phyloP scores from a whole-genome alignment of 2,329 filamentous ascomycete species.

The Ophiostoma triangulosporum region DNA sequence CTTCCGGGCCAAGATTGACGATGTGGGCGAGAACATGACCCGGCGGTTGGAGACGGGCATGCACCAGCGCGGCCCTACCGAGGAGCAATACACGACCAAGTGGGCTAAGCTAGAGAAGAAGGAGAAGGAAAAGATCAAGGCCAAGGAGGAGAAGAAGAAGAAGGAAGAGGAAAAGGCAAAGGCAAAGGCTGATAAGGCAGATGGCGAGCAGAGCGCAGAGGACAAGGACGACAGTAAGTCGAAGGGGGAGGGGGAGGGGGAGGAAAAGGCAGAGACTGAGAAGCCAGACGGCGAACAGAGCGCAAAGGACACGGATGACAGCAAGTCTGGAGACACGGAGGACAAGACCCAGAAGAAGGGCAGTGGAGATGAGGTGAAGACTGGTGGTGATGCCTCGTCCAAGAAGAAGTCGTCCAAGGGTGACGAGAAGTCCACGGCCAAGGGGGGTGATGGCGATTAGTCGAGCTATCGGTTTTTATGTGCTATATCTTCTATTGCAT shows the following conservation, averaged over 20 bases:
- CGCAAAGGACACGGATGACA: not conserved
- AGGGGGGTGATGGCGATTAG: not conserved
- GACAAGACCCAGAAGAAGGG: not conserved
- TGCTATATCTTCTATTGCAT: not conserved
- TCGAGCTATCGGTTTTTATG: not conserved
- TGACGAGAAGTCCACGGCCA: not conserved
- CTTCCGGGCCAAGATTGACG: constrained; percentile 62
- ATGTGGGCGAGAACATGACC: constrained; percentile 21
- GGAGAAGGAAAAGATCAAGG: constrained; percentile 13
- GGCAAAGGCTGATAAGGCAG: constrained; percentile 16
- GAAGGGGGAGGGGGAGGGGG: constrained; percentile 8
- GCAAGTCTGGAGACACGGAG: constrained; percentile 7
- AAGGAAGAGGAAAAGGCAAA: constrained; percentile 13
- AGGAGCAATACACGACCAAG: constrained; percentile 23
- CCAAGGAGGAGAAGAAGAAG: constrained; percentile 19
- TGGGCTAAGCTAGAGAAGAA: constrained; percentile 26
- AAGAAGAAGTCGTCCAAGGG: constrained; percentile 6
- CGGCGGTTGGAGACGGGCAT: constrained; percentile 26
- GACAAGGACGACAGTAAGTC: not conserved
- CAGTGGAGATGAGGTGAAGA: constrained; percentile 8
- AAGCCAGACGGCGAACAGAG: constrained; percentile 2
- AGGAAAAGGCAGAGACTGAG: constrained; percentile 12
- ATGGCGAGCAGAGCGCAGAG: not conserved
- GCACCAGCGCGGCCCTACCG: constrained; percentile 17
- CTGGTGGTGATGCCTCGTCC: constrained; percentile 2